phyloP scores from a whole-genome alignment of 139 green algal species.

The Monoraphidium neglectum region DNA sequence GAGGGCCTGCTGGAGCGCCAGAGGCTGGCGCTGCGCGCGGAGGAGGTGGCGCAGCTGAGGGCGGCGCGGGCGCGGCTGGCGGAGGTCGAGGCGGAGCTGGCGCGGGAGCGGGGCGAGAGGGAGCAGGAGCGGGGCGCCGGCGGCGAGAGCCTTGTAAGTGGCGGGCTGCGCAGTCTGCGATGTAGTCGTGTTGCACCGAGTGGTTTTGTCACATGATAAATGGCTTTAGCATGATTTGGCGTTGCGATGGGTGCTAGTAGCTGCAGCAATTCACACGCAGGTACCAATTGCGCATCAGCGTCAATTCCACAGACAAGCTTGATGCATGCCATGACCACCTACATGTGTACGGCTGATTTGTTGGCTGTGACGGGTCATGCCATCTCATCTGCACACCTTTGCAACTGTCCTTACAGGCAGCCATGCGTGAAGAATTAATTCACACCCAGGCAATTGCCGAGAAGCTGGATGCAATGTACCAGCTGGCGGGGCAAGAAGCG shows the following conservation, averaged over 20 bases:
- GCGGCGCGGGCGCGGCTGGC: constrained; percentile 14
- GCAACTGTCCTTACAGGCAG: not conserved
- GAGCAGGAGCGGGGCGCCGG: constrained; percentile 17
- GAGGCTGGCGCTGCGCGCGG: constrained; percentile 19
- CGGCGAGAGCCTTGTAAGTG: constrained; percentile 16
- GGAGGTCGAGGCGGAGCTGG: constrained; percentile 27
- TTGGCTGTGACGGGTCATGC: not conserved
- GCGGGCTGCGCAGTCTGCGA: too few species aligned
- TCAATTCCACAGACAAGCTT: not conserved
- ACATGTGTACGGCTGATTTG: not conserved
- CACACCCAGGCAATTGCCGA: constrained; percentile 23
- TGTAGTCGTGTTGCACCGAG: not conserved
- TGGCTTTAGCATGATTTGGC: not conserved
- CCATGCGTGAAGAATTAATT: constrained; percentile 14
- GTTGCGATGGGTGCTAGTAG: not conserved
- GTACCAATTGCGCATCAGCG: not conserved
- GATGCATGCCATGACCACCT: not conserved
- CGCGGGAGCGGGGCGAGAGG: constrained; percentile 2
- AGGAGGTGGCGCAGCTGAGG: constrained; percentile 27
- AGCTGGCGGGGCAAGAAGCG: constrained; percentile 25
- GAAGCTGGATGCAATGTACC: constrained; percentile 37
- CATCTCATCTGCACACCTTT: not conserved
- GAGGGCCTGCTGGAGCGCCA: constrained; percentile 24
- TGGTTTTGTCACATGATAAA: not conserved
- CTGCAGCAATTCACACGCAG: not conserved